These are phyloP conservation scores for Leccinellum luteum DNA, from an alignment of 768 basidiomycete genomes.

Conservation along the genomic window DNA sequence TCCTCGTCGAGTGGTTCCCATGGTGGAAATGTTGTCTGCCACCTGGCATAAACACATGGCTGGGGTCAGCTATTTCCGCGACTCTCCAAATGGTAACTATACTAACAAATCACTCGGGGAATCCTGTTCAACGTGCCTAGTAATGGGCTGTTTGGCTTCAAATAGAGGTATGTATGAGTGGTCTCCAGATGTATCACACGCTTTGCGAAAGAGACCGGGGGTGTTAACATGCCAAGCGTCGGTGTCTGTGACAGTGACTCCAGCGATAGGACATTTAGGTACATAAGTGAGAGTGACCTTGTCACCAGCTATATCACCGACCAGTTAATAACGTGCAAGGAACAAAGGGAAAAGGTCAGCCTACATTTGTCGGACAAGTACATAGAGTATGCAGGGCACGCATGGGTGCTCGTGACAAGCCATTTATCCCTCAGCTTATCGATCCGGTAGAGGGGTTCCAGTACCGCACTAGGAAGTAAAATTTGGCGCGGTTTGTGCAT, in stretches of 20 bases:
- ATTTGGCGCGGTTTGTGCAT: constrained; percentile 28
- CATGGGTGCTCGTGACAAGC: constrained; percentile 31
- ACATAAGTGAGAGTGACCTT: constrained; percentile 20
- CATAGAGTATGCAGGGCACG: constrained; percentile 32
- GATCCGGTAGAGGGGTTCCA: constrained; percentile 26
- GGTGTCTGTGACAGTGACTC: background rate
- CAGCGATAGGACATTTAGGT: constrained; percentile 7
- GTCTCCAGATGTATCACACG: constrained; percentile 8
- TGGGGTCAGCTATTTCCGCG: background rate
- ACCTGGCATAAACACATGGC: constrained; percentile 6
- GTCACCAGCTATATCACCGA: constrained; percentile 15
- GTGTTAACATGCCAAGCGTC: constrained; percentile 18
- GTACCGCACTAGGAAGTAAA: constrained; percentile 17
- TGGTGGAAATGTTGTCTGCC: constrained; percentile 15
- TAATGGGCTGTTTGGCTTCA: constrained; percentile 13
- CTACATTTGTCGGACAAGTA: constrained; percentile 30
- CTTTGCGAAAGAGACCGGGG: constrained; percentile 18
- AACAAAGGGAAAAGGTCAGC: background rate
- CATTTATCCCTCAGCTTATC: constrained; percentile 26
- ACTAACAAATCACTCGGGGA: constrained; percentile 22
- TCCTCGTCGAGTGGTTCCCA: constrained; percentile 31
- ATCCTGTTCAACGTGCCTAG: background rate
- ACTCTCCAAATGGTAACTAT: background rate
- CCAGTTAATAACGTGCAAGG: background rate
- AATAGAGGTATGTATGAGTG: constrained; percentile 21